Evolutionary conservation across 108 stramenopile genomes (phyloP).

Genomic region (Pseudonitzschia multistriata): DNA sequence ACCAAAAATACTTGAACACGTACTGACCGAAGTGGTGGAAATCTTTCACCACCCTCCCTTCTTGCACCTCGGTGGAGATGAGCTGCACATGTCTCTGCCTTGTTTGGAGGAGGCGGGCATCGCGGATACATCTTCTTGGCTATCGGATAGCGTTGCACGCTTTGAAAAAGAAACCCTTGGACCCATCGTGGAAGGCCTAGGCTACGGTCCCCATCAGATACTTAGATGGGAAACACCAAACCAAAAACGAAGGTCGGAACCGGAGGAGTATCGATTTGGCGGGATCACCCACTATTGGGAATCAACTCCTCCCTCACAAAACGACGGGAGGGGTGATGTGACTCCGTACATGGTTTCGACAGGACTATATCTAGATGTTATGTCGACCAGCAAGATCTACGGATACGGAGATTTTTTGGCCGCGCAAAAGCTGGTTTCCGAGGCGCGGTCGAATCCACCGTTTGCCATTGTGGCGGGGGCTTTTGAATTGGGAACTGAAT

Average conservation of each 20-base stretch:
- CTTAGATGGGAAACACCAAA: slow-evolving; percentile 26
- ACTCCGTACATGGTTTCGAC: slow-evolving; percentile 17
- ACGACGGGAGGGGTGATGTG: not conserved
- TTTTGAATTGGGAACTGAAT: slow-evolving; percentile 37
- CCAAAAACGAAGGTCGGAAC: not conserved
- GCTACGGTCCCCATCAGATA: slow-evolving; percentile 16
- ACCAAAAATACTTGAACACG: slow-evolving; percentile 23
- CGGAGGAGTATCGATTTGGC: slow-evolving; percentile 13
- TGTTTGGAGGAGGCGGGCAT: slow-evolving; percentile 43
- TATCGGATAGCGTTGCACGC: slow-evolving; percentile 11
- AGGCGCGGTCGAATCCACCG: not conserved
- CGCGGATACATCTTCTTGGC: not conserved
- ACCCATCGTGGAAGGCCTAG: slow-evolving; percentile 14
- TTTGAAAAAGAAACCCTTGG: slow-evolving; percentile 28
- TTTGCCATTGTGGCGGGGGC: slow-evolving; percentile 44
- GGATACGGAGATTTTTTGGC: not conserved
- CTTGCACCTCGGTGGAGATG: slow-evolving; percentile 47
- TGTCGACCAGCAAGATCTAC: not conserved
- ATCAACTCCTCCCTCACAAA: not conserved
- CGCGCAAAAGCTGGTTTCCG: not conserved
- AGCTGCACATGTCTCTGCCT: slow-evolving; percentile 29
- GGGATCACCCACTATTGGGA: slow-evolving; percentile 32
- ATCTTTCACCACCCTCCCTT: slow-evolving; percentile 49
- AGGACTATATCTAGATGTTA: slow-evolving; percentile 32
- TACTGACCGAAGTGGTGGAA: slow-evolving; percentile 37